Evolutionary conservation across 805 yeast species (phyloP).

Genomic region (Pichia occidentalis): DNA sequence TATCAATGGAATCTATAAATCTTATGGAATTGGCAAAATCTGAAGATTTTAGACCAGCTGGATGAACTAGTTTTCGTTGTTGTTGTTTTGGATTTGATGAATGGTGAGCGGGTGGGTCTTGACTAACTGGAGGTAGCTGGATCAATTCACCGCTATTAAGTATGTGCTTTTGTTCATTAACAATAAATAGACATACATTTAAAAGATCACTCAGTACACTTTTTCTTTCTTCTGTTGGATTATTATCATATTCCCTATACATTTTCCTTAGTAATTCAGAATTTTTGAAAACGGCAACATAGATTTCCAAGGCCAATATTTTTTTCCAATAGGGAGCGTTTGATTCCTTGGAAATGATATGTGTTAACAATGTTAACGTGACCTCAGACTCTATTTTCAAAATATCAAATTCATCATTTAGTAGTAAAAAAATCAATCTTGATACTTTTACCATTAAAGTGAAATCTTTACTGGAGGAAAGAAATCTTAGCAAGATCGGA

Average conservation of each 20-base stretch:
- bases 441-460: conserved; percentile 69
- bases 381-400: conserved; percentile 78
- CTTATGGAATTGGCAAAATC: conserved; percentile 28
- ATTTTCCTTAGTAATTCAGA: conserved; percentile 44
- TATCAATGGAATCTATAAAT: conserved; percentile 73
- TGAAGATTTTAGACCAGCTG: conserved; percentile 1
- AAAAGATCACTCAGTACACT: conserved; percentile 55
- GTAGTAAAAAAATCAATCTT: conserved; percentile 57
- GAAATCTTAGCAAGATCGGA: conserved; percentile 66
- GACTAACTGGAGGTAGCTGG: conserved; percentile 23
- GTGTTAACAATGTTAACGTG: conserved; percentile 66
- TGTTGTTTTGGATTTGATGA: conserved; percentile 14
- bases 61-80: background rate
- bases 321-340: conserved; percentile 65
- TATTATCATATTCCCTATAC: conserved; percentile 56
- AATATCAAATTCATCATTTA: conserved; percentile 53
- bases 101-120: conserved; percentile 11
- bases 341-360: conserved; percentile 54
- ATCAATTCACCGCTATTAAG: conserved; percentile 32
- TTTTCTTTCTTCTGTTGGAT: conserved; percentile 43
- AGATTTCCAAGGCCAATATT: conserved; percentile 66
- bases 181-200: conserved; percentile 32
- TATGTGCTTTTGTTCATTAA: conserved; percentile 28
- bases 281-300: conserved; percentile 52
- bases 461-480: conserved; percentile 54